A percentile compares a stretch with the other conserved stretches of the same genome.
phyloP scores from a whole-genome alignment of 2,329 filamentous ascomycete species.

The Trichoderma asperellum region DNA sequence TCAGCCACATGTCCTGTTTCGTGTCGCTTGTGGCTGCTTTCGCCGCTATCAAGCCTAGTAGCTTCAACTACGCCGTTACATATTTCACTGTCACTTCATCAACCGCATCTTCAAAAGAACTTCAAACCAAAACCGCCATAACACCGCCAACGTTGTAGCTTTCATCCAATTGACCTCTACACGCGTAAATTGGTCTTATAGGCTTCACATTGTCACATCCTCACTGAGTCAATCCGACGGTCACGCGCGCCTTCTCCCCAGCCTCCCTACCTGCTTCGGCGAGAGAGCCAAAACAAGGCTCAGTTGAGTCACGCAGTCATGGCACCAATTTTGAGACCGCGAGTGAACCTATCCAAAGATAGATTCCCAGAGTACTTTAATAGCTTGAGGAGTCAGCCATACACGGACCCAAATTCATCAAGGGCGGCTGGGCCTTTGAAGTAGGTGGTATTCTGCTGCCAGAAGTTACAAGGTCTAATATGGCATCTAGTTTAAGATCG shows the following conservation, averaged over 20 bases:
- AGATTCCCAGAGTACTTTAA: slow-evolving; percentile 69
- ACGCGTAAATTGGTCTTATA: not conserved
- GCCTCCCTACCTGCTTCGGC: not conserved
- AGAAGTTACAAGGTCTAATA: slow-evolving; percentile 26
- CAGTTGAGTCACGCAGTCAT: slow-evolving; percentile 36
- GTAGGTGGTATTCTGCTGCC: slow-evolving; percentile 47
- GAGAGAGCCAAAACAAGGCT: not conserved
- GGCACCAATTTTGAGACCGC: slow-evolving; percentile 49
- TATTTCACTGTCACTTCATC: not conserved
- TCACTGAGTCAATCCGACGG: not conserved
- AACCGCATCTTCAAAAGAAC: not conserved
- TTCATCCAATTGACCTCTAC: not conserved
- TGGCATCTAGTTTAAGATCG: slow-evolving; percentile 64
- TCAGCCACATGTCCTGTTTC: slow-evolving; percentile 6
- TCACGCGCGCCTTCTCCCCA: not conserved
- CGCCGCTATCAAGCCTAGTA: slow-evolving; percentile 12
- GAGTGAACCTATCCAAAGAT: slow-evolving; percentile 68
- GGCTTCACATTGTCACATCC: not conserved
- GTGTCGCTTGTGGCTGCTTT: slow-evolving; percentile 11
- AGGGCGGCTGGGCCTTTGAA: slow-evolving; percentile 60
- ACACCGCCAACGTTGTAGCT: not conserved
- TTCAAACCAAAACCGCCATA: not conserved
- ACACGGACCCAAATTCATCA: slow-evolving; percentile 63
- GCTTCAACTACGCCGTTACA: not conserved
- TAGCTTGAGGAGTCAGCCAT: slow-evolving; percentile 70